A percentile compares a stretch with the other conserved stretches of the same genome.
phyloP scores from a whole-genome alignment of 139 green algal genomes.

The Chara braunii region DNA sequence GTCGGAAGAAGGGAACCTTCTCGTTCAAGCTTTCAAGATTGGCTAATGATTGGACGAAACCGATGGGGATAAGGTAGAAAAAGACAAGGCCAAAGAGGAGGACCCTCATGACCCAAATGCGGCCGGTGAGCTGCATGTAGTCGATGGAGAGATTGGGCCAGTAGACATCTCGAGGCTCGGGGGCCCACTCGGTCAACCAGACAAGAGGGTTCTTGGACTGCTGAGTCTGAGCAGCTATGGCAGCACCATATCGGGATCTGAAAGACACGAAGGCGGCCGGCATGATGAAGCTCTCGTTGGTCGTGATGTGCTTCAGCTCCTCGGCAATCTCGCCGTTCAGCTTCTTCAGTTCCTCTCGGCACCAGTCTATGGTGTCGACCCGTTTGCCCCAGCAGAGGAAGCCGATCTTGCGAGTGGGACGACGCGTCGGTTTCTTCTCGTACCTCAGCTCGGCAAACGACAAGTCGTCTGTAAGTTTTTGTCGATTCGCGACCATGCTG shows the following conservation, averaged over 20 bases:
- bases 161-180: constrained; percentile 29
- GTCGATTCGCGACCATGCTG: too few species aligned
- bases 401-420: too few species aligned
- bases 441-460: too few species aligned
- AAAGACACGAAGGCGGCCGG: constrained; percentile 34
- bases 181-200: constrained; percentile 34
- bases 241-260: constrained; percentile 25
- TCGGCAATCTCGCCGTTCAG: too few species aligned
- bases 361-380: constrained; percentile 1
- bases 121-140: constrained; percentile 10
- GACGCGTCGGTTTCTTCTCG: too few species aligned
- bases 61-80: constrained; percentile 32
- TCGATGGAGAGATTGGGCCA: constrained; percentile 27
- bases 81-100: constrained; percentile 12
- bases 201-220: constrained; percentile 11
- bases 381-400: too few species aligned
- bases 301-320: constrained; percentile 16
- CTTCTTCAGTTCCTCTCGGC: neutral
- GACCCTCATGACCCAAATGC: too few species aligned
- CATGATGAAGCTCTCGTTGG: constrained; percentile 15
- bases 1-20: constrained; percentile 16
- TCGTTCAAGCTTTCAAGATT: constrained; percentile 27
- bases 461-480: too few species aligned
- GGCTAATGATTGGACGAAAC: constrained; percentile 28
- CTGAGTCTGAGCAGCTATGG: constrained; percentile 33